Base-by-base conservation (phyloP, 768 basidiomycete species). In the Pisolithus orientalis region DNA sequence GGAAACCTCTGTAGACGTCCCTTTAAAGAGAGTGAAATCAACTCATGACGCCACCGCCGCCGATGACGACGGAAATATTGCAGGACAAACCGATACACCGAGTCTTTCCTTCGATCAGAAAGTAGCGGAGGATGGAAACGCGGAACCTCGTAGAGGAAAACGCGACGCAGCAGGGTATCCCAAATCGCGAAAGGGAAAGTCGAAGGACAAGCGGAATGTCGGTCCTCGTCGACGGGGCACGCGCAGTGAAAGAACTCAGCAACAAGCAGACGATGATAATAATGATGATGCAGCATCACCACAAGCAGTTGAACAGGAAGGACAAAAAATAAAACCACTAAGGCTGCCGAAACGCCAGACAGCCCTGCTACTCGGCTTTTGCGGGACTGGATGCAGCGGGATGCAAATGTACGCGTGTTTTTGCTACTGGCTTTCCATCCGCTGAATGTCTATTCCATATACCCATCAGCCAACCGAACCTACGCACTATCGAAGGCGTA, bases 311-410 rank as follows among this genome's bases (percentile, higher is more conserved):
- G 40, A 24, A 7, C 24, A 51, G 4, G 53, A 54, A 4, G 62
- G 45, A 45, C 53, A 44, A 25, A 53, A 53, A 0, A 49, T 55
- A 9, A 83, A 82, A 62, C 73, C 73, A 2, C 75, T 75, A 24
- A 77, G 88, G 32, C 70, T 86, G 25, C 92, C 94, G 13, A 96
- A 96, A 70, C 79, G 85, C 61, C 85, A 85, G 72, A 85, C 85
- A 39, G 94, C 90, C 0, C 66, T 97, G 44, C 70, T 96, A 48
- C 74, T 97, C 27, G 94, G 94, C 2, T 97, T 93, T 61, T 92
- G 90, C 69, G 95, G 95, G 6, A 84, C 90, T 0, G 92, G 90
- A 1, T 96, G 85, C 66, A 86, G 80, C 61, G 95, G 95, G 24
- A 97, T 96, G 90, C 95, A 98, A 72, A 87, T 94, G 95, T 96